phyloP scores from a whole-genome alignment of 2,329 filamentous ascomycete species.

The Botrytis squamosa region DNA sequence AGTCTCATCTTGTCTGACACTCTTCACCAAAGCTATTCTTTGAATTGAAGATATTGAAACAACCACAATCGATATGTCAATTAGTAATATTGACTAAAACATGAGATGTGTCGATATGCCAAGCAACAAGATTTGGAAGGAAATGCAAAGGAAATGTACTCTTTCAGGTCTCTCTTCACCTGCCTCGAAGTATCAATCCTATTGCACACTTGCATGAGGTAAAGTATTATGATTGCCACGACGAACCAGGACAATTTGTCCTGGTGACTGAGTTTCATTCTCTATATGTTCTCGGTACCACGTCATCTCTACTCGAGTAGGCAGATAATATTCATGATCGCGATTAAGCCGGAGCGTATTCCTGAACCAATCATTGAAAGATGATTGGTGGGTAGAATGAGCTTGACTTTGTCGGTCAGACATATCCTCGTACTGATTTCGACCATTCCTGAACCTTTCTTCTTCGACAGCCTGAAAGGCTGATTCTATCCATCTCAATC shows the following conservation, averaged over 20 bases:
- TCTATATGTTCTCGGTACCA: constrained; percentile 78
- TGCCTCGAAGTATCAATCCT: background rate
- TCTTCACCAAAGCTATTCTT: background rate
- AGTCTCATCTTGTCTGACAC: background rate
- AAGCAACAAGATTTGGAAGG: background rate
- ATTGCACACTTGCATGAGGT: constrained; percentile 11
- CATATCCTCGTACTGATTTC: constrained; percentile 26
- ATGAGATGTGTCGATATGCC: background rate
- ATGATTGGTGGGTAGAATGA: constrained; percentile 78
- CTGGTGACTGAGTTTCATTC: constrained; percentile 60
- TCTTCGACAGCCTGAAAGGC: background rate
- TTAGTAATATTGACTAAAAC: background rate
- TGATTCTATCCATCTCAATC: background rate
- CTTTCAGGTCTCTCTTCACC: background rate
- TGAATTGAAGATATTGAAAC: background rate
- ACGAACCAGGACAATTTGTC: constrained; percentile 38
- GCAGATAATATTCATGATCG: constrained; percentile 75
- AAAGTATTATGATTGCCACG: constrained; percentile 34
- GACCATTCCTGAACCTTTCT: background rate
- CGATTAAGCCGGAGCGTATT: constrained; percentile 99
- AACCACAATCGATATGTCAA: background rate
- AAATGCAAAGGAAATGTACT: background rate
- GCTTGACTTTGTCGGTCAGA: constrained; percentile 79
- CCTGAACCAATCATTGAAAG: constrained; percentile 80
- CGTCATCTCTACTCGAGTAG: constrained; percentile 54